phyloP scores from a whole-genome alignment of 176 grass and related monocot genomes.

The Eleusine indica region DNA sequence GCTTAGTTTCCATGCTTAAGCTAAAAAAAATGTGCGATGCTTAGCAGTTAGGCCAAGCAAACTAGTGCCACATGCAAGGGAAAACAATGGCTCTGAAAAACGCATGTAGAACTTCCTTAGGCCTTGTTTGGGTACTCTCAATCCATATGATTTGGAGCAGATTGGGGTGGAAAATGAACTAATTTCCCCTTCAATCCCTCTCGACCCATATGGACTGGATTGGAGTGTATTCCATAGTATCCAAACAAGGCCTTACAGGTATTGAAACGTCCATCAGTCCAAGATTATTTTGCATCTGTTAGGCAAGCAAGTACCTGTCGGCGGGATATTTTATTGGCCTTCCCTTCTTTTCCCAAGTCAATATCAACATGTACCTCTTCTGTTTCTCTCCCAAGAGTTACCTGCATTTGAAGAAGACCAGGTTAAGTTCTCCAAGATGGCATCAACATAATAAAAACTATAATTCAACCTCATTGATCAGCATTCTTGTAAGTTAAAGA shows the following conservation, averaged over 20 bases:
- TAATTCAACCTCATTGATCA: constrained; percentile 11
- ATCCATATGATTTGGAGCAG: too few relatives aligned
- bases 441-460: neutral
- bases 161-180: too few relatives aligned
- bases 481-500: constrained; percentile 17
- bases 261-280: neutral
- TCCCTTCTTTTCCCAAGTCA: constrained; percentile 83
- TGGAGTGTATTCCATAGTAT: too few relatives aligned
- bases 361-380: constrained; percentile 77
- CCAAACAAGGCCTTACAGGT: neutral
- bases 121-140: too few relatives aligned
- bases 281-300: constrained; percentile 14
- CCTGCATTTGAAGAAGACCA: constrained; percentile 40
- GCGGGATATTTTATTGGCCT: constrained; percentile 71
- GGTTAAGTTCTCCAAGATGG: neutral
- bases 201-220: too few relatives aligned
- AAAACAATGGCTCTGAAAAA: neutral
- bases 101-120: neutral
- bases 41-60: neutral
- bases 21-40: neutral
- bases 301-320: constrained; percentile 50
- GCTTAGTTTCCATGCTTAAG: neutral
- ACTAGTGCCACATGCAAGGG: constrained; percentile 12
- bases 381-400: constrained; percentile 76
- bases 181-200: too few relatives aligned